Evolutionary conservation across 805 yeast genomes (phyloP).

Genomic region (Saccharomycopsis guyanensis): DNA sequence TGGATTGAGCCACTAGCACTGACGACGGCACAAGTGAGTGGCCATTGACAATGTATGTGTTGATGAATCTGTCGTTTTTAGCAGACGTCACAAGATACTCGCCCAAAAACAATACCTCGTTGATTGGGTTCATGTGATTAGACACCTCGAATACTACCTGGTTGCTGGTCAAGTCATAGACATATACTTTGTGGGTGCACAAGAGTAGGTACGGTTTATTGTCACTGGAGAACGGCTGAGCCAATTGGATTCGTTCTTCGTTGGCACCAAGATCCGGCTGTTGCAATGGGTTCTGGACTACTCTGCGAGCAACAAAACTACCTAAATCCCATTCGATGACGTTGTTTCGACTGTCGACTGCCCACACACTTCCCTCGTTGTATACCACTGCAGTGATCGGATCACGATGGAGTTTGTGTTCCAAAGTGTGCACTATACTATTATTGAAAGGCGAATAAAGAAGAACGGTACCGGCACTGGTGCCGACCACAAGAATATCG

Average conservation of each 20-base stretch:
- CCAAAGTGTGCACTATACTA: slow-evolving; percentile 45
- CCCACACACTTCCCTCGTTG: slow-evolving; percentile 45
- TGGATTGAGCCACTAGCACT: slow-evolving; percentile 65
- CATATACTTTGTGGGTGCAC: slow-evolving; percentile 60
- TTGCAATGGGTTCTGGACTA: not conserved
- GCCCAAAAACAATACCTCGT: slow-evolving; percentile 35
- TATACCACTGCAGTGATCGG: slow-evolving; percentile 45
- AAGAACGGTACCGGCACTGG: slow-evolving; percentile 56
- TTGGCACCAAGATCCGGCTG: not conserved
- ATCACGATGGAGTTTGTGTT: slow-evolving; percentile 34
- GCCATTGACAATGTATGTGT: slow-evolving; percentile 48
- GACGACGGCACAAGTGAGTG: slow-evolving; percentile 26
- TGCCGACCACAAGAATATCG: slow-evolving; percentile 49
- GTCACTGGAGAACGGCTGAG: slow-evolving; percentile 19
- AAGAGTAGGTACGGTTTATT: slow-evolving; percentile 39
- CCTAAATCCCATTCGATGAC: slow-evolving; percentile 56
- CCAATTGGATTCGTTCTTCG: slow-evolving; percentile 10
- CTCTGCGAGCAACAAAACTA: slow-evolving; percentile 26
- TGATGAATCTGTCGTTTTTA: slow-evolving; percentile 72
- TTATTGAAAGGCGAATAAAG: slow-evolving; percentile 63
- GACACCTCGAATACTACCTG: slow-evolving; percentile 49
- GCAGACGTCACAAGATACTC: slow-evolving; percentile 61
- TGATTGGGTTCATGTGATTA: slow-evolving; percentile 69
- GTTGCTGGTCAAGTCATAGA: slow-evolving; percentile 37
- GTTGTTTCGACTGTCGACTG: slow-evolving; percentile 50